Percentiles rank a stretch among this genome's conserved stretches.
Conservation (phyloP, 306 rosid species). For the Dicorynia guianensis region DNA sequence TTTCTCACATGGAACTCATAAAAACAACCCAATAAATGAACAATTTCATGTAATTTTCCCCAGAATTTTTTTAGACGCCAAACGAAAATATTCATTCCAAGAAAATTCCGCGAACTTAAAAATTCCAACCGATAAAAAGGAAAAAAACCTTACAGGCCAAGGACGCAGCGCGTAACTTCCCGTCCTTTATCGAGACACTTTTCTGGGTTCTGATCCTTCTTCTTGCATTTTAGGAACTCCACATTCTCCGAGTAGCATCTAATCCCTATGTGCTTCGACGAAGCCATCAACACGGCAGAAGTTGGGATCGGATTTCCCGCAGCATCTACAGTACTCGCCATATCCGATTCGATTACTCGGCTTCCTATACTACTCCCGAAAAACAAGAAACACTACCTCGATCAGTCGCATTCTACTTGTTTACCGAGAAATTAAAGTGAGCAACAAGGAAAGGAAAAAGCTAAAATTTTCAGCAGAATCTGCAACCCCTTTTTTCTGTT, state of each 20-base stretch:
- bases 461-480: neutral
- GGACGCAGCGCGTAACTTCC: constrained; percentile 74
- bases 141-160: constrained; percentile 49
- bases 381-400: neutral
- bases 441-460: neutral
- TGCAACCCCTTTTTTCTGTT: neutral
- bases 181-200: constrained; percentile 73
- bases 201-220: constrained; percentile 67
- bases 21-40: neutral
- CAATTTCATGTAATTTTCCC: neutral
- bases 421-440: neutral
- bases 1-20: neutral
- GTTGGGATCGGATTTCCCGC: constrained; percentile 73
- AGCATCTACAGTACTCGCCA: constrained; percentile 66
- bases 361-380: neutral
- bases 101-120: neutral
- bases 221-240: constrained; percentile 67
- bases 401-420: neutral
- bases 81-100: neutral
- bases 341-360: constrained; percentile 38
- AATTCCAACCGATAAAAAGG: neutral
- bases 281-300: constrained; percentile 68
- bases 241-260: constrained; percentile 63
- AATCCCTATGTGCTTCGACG: constrained; percentile 63
- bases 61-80: neutral